Conservation (phyloP, 2,329 filamentous ascomycete genomes). For the Didymella keratinophila region DNA sequence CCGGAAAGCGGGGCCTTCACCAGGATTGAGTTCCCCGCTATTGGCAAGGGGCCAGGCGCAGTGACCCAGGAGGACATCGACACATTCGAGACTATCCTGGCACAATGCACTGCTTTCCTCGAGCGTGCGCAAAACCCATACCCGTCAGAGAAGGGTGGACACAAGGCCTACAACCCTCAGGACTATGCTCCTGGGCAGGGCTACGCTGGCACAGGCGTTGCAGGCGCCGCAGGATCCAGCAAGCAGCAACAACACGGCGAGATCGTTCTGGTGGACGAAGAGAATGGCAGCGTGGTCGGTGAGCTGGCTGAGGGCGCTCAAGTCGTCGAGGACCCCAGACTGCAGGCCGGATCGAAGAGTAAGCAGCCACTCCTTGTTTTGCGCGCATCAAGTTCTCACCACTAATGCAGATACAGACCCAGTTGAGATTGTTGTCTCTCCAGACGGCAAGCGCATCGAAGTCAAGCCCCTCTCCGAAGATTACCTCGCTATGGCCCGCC, state of each 20-base stretch:
- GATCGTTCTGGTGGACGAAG: conserved; percentile 93
- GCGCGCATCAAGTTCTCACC: conserved; percentile 14
- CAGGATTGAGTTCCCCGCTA: conserved; percentile 83
- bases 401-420: conserved; percentile 64
- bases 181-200: conserved; percentile 81
- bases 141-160: conserved; percentile 50
- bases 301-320: conserved; percentile 85
- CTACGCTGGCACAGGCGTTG: conserved; percentile 64
- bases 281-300: conserved; percentile 93
- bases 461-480: conserved; percentile 73
- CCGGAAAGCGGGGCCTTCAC: conserved; percentile 91
- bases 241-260: conserved; percentile 63
- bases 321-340: conserved; percentile 75
- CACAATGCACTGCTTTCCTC: conserved; percentile 96
- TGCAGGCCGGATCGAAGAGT: conserved; percentile 94
- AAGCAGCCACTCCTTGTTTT: conserved; percentile 42
- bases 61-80: conserved; percentile 90
- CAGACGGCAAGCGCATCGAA: conserved; percentile 72
- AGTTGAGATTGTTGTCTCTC: conserved; percentile 78
- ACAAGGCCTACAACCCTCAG: conserved; percentile 75
- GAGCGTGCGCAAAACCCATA: conserved; percentile 75
- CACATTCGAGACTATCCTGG: conserved; percentile 96
- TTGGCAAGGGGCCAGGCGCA: conserved; percentile 68
- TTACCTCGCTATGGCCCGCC: conserved; percentile 78
- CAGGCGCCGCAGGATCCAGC: conserved; percentile 48